These are phyloP conservation scores for Microdochium bolleyi DNA, from an alignment of 2,329 filamentous ascomycete species.

Conservation along the genomic window DNA sequence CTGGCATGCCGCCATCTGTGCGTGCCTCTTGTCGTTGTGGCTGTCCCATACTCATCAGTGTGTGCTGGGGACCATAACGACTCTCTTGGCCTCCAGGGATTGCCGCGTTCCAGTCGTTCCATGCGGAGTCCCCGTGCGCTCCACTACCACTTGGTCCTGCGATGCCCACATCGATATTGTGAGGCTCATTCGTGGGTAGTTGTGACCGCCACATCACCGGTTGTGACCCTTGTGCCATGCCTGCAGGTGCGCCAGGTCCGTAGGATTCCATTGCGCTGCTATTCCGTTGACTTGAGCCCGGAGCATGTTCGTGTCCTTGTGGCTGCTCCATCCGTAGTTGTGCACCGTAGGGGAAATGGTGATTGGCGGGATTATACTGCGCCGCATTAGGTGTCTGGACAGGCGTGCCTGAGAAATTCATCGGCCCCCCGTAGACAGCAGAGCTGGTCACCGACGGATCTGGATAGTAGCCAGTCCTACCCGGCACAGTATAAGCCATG, in stretches of 20 bases:
- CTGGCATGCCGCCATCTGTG: background rate
- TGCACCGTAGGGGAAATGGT: background rate
- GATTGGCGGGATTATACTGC: background rate
- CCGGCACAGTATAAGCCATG: background rate
- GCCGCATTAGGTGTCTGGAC: background rate
- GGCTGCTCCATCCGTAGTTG: background rate
- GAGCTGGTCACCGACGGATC: background rate
- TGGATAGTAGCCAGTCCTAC: background rate
- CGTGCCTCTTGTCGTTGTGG: background rate
- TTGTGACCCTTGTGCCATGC: background rate
- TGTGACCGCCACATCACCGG: background rate
- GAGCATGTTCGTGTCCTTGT: background rate
- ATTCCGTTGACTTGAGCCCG: background rate
- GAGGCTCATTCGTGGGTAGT: background rate
- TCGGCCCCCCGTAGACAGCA: background rate
- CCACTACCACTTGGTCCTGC: background rate
- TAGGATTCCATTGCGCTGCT: background rate
- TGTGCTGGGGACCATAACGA: background rate
- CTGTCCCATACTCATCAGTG: background rate
- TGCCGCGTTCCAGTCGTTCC: background rate
- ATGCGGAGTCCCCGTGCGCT: background rate
- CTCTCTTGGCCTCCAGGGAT: background rate
- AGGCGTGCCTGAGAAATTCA: background rate
- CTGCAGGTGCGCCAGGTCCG: background rate
- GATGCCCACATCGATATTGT: background rate